Evolutionary conservation across 2,329 filamentous ascomycete species (phyloP).

Genomic region (Fusarium heterosporum): DNA sequence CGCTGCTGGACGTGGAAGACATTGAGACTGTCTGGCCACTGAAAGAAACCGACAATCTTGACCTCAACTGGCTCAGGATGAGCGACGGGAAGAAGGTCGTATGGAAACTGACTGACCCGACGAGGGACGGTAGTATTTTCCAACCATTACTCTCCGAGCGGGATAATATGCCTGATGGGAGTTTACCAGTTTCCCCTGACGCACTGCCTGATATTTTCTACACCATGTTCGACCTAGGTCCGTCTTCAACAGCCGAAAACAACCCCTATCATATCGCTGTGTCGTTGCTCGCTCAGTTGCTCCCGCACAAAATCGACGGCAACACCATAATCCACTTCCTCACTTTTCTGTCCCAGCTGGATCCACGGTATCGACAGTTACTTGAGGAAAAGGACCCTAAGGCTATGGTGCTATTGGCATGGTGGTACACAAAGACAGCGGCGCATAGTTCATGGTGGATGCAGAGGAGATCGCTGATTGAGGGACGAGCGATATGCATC

Average conservation of each 20-base stretch:
- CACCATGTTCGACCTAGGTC: slow-evolving; percentile 44
- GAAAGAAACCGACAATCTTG: slow-evolving; percentile 52
- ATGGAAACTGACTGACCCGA: slow-evolving; percentile 63
- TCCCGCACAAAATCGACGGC: slow-evolving; percentile 52
- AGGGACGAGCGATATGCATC: slow-evolving; percentile 63
- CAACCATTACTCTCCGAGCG: slow-evolving; percentile 40
- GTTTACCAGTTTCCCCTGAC: slow-evolving; percentile 14
- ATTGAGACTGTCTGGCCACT: slow-evolving; percentile 68
- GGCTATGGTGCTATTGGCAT: slow-evolving; percentile 66
- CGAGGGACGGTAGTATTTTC: slow-evolving; percentile 62
- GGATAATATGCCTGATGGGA: slow-evolving; percentile 21
- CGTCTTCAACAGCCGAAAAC: slow-evolving; percentile 26
- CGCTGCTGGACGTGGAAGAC: slow-evolving; percentile 55
- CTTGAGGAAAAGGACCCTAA: slow-evolving; percentile 63
- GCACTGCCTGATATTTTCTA: slow-evolving; percentile 51
- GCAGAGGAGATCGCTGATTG: slow-evolving; percentile 57
- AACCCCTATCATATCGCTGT: slow-evolving; percentile 53
- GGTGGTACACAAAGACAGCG: slow-evolving; percentile 66
- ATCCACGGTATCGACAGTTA: slow-evolving; percentile 57
- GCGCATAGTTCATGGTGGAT: slow-evolving; percentile 61
- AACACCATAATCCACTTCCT: slow-evolving; percentile 59
- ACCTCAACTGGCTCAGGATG: slow-evolving; percentile 70
- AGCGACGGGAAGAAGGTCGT: slow-evolving; percentile 66
- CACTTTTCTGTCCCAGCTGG: slow-evolving; percentile 59
- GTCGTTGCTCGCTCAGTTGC: slow-evolving; percentile 54